Evolutionary conservation across 768 basidiomycete genomes (phyloP).

Genomic region (Cyclocybe cylindracea): DNA sequence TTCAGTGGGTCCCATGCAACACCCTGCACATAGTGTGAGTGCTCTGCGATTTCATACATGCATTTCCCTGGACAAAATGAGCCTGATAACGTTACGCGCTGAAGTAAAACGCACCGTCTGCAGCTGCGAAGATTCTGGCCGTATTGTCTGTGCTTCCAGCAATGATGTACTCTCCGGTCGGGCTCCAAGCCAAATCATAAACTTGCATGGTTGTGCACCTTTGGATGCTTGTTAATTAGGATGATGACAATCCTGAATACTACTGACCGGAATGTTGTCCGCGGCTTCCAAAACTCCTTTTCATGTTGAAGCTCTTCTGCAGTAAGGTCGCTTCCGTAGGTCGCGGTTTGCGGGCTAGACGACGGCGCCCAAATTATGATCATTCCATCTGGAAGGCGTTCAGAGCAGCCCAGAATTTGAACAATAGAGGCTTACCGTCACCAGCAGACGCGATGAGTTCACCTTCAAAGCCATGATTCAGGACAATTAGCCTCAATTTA

Average conservation of each 20-base stretch:
- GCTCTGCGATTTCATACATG: slow-evolving; percentile 88
- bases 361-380: slow-evolving; percentile 94
- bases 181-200: slow-evolving; percentile 98
- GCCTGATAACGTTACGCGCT: neutral
- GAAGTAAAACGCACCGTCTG: slow-evolving; percentile 56
- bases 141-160: slow-evolving; percentile 98
- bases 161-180: slow-evolving; percentile 89
- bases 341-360: slow-evolving; percentile 63
- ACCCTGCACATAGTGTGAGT: slow-evolving; percentile 96
- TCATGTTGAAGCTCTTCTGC: slow-evolving; percentile 84
- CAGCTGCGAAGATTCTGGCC: slow-evolving; percentile 77
- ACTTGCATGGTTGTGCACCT: slow-evolving; percentile 96
- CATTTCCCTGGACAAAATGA: slow-evolving; percentile 64
- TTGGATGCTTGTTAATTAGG: neutral
- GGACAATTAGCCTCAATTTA: slow-evolving; percentile 1
- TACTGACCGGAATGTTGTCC: slow-evolving; percentile 77
- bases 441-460: slow-evolving; percentile 95
- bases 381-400: slow-evolving; percentile 76
- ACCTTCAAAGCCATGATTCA: slow-evolving; percentile 42
- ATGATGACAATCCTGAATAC: neutral
- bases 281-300: slow-evolving; percentile 94
- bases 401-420: slow-evolving; percentile 11
- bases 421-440: slow-evolving; percentile 67
- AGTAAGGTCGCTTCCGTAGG: slow-evolving; percentile 82
- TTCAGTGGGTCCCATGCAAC: slow-evolving; percentile 99